Evolutionary conservation across 2,329 filamentous ascomycete genomes (phyloP).

Genomic region (Xylaria sp.): DNA sequence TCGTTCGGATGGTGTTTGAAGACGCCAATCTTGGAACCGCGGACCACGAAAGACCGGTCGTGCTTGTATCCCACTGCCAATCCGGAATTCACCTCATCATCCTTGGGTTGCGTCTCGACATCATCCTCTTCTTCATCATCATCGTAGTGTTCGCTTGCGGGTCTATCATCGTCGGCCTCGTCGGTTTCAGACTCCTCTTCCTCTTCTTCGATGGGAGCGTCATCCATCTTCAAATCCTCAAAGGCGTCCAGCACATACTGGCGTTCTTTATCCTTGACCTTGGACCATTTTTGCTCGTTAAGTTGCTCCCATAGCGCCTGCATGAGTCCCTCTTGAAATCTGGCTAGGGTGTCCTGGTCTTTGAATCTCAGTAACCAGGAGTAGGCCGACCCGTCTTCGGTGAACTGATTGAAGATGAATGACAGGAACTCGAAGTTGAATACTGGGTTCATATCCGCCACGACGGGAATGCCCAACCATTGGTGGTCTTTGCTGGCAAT

Average conservation of each 20-base stretch:
- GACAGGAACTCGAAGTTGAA: conserved; percentile 99
- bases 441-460: conserved; percentile 94
- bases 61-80: conserved; percentile 97
- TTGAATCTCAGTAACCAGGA: conserved; percentile 96
- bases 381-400: conserved; percentile 86
- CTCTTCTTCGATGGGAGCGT: conserved; percentile 66
- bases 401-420: conserved; percentile 98
- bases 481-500: conserved; percentile 78
- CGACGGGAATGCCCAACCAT: conserved; percentile 86
- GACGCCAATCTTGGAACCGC: conserved; percentile 97
- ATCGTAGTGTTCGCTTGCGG: conserved; percentile 75
- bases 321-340: conserved; percentile 93
- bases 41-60: conserved; percentile 95
- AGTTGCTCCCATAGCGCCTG: conserved; percentile 96
- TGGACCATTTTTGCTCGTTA: conserved; percentile 93
- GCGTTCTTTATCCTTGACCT: conserved; percentile 89
- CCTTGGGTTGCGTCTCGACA: conserved; percentile 71
- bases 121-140: conserved; percentile 83
- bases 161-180: conserved; percentile 69
- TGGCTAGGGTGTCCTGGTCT: conserved; percentile 80
- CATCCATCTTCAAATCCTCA: conserved; percentile 92
- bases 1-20: conserved; percentile 97
- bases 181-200: conserved; percentile 64
- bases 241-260: conserved; percentile 97
- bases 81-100: conserved; percentile 90